Percentiles rank a stretch among this genome's conserved stretches.
phyloP scores from a whole-genome alignment of 768 basidiomycete genomes.

The Clathrus columnatus region DNA sequence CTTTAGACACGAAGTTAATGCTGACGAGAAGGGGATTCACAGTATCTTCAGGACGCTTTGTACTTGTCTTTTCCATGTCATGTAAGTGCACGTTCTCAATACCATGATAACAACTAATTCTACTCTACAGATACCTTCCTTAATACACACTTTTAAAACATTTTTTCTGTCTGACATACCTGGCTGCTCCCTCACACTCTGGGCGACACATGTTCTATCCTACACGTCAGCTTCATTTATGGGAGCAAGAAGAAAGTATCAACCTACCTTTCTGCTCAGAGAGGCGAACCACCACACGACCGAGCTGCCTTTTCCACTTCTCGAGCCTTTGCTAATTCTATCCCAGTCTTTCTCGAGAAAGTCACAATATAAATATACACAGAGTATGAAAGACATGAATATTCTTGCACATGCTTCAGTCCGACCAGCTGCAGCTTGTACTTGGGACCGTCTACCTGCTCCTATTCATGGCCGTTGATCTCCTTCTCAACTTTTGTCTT shows the following conservation, averaged over 20 bases:
- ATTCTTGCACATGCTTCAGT: no score
- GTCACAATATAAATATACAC: background rate
- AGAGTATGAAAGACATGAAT: no score
- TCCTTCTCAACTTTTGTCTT: no score
- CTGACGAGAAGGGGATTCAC: slow-evolving; percentile 33
- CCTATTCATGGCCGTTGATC: no score
- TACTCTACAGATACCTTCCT: background rate
- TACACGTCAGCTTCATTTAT: slow-evolving; percentile 93
- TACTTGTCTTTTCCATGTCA: background rate
- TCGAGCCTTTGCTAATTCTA: slow-evolving; percentile 61
- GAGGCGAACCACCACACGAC: slow-evolving; percentile 81
- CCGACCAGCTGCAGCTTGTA: no score
- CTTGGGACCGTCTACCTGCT: no score
- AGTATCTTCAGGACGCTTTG: slow-evolving; percentile 24
- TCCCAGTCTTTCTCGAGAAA: no score
- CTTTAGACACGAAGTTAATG: no score
- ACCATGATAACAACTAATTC: background rate
- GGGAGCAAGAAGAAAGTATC: slow-evolving; percentile 57
- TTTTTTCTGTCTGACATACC: background rate
- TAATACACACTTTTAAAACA: background rate
- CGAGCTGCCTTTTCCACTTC: slow-evolving; percentile 82
- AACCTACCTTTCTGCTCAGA: no score
- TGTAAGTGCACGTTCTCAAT: background rate
- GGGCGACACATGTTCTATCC: slow-evolving; percentile 56
- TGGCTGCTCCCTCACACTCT: slow-evolving; percentile 93